Conservation (phyloP, 208 protist genomes). For the Trichomonas vaginalis region DNA sequence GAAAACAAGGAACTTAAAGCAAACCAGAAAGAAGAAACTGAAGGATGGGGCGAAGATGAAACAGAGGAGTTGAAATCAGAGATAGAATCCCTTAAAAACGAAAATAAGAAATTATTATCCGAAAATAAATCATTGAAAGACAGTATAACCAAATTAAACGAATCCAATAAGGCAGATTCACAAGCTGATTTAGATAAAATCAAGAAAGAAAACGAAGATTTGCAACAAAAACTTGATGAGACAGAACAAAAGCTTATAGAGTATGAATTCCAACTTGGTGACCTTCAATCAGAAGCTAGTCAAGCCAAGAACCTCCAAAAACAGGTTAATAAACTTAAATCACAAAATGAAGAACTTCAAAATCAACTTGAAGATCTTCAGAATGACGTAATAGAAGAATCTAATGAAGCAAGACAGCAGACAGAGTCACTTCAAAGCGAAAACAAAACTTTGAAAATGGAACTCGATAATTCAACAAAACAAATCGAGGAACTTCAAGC, state of each 20-base stretch:
- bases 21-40: neutral
- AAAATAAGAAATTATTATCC: neutral
- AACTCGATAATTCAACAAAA: too few species aligned
- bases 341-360: neutral
- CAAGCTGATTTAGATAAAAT: too few species aligned
- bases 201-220: neutral
- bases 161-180: too few species aligned
- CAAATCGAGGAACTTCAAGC: too few species aligned
- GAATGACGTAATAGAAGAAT: neutral
- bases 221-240: too few species aligned
- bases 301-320: neutral
- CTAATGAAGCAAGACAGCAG: neutral
- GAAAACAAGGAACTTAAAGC: neutral
- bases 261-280: neutral
- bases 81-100: neutral
- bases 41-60: too few species aligned
- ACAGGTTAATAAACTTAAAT: neutral
- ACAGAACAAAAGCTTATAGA: too few species aligned
- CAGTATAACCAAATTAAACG: too few species aligned
- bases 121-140: neutral
- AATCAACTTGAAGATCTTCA: neutral
- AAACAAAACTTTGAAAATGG: neutral
- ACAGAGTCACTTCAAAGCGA: neutral
- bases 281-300: neutral
- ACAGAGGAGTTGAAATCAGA: too few species aligned